A percentile compares a stretch with the other conserved stretches of the same genome.
Evolutionary conservation across 148 eudicot genomes (phyloP).

Genomic region (Euryodendron excelsum): DNA sequence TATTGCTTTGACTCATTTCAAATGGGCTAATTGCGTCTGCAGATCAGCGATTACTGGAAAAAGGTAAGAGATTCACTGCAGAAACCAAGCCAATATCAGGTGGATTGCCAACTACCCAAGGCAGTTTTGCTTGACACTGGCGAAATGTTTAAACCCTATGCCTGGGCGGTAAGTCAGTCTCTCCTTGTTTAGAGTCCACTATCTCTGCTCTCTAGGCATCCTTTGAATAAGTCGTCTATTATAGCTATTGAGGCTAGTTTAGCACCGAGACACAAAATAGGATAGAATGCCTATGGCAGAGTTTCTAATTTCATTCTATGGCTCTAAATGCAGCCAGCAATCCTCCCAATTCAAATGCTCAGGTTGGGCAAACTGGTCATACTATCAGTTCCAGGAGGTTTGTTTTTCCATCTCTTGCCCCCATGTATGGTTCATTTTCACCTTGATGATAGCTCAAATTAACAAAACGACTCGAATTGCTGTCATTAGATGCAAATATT

Average conservation of each 20-base stretch:
- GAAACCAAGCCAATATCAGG: conserved; percentile 34
- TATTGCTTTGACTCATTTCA: not conserved
- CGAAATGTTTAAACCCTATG: conserved; percentile 39
- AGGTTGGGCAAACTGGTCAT: conserved; percentile 39
- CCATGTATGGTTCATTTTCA: not conserved
- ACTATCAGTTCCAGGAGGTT: conserved; percentile 46
- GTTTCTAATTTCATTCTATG: not conserved
- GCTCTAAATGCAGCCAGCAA: conserved; percentile 33
- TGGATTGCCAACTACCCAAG: conserved; percentile 40
- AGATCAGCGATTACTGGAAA: conserved; percentile 35
- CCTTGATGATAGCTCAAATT: too few relatives aligned
- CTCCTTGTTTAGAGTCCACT: not conserved
- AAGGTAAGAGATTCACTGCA: conserved; percentile 23
- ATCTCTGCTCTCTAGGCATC: not conserved
- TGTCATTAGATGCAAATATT: too few relatives aligned
- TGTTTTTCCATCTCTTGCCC: not conserved
- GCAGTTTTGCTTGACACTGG: conserved; percentile 33
- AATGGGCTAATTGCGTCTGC: not conserved
- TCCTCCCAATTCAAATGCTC: conserved; percentile 43
- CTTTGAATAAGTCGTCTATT: too few relatives aligned
- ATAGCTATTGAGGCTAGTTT: too few relatives aligned
- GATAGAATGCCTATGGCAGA: too few relatives aligned
- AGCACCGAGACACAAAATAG: too few relatives aligned
- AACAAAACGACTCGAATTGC: too few relatives aligned
- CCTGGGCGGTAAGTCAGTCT: conserved; percentile 41